These are phyloP conservation scores for Fragilariopsis cylindrus DNA, from an alignment of 108 stramenopile species.

Conservation along the genomic window DNA sequence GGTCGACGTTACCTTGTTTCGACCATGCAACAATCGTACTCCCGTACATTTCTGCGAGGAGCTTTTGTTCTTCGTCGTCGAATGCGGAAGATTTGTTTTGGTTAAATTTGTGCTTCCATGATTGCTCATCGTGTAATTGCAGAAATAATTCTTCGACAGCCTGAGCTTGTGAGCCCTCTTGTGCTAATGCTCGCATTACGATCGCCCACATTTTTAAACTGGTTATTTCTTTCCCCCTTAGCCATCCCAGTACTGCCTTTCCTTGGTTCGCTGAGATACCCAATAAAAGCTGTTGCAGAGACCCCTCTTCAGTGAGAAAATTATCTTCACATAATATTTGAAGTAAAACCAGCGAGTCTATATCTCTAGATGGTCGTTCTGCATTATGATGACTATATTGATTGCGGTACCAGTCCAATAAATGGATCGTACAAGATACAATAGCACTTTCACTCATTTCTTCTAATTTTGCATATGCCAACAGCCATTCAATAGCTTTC, in stretches of 20 bases:
- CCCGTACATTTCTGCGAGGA: slow-evolving; percentile 26
- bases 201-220: slow-evolving; percentile 19
- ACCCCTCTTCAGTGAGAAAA: slow-evolving; percentile 10
- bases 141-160: slow-evolving; percentile 19
- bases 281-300: slow-evolving; percentile 23
- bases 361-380: not conserved
- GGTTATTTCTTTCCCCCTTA: slow-evolving; percentile 5
- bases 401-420: slow-evolving; percentile 14
- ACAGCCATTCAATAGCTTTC: slow-evolving; percentile 32
- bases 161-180: slow-evolving; percentile 1
- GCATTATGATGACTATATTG: not conserved
- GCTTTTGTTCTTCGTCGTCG: not conserved
- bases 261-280: slow-evolving; percentile 25
- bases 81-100: not conserved
- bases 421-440: slow-evolving; percentile 14
- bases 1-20: slow-evolving; percentile 6
- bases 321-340: slow-evolving; percentile 25
- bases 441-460: slow-evolving; percentile 32
- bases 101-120: slow-evolving; percentile 16
- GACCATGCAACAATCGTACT: slow-evolving; percentile 35
- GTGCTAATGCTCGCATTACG: slow-evolving; percentile 24
- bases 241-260: slow-evolving; percentile 23
- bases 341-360: slow-evolving; percentile 20
- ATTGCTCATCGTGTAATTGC: not conserved
- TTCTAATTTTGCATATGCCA: slow-evolving; percentile 20